Evolutionary conservation across 2,329 filamentous ascomycete species (phyloP).

Genomic region (Ophiocordyceps australis): DNA sequence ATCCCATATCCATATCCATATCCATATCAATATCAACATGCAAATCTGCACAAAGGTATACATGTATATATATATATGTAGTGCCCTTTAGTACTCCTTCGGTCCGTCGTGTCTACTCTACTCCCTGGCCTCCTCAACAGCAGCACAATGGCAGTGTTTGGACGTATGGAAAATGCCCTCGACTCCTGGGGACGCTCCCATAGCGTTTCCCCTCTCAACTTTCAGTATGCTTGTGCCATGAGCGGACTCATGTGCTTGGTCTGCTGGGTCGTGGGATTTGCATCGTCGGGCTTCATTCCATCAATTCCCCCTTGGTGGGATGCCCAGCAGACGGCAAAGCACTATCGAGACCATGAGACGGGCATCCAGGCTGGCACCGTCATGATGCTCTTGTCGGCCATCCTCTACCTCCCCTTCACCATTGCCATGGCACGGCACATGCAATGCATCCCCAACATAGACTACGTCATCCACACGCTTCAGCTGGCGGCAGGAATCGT

Average conservation of each 20-base stretch:
- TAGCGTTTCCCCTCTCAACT: too few species aligned
- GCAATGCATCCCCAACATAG: constrained; percentile 1
- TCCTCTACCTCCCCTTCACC: not conserved
- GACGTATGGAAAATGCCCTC: too few species aligned
- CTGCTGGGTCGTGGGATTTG: not conserved
- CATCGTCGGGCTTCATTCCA: constrained; percentile 1
- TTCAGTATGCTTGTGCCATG: not conserved
- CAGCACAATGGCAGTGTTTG: too few species aligned
- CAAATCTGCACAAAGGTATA: too few species aligned
- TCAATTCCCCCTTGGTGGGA: constrained; percentile 1
- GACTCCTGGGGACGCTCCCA: too few species aligned
- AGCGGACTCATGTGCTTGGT: not conserved
- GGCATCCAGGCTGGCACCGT: constrained; percentile 2
- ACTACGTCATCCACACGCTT: not conserved
- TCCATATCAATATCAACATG: too few species aligned
- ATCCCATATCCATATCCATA: too few species aligned
- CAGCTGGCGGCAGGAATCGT: constrained; percentile 1
- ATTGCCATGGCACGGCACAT: constrained; percentile 1
- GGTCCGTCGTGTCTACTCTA: too few species aligned
- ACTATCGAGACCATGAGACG: constrained; percentile 2
- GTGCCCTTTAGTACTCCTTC: too few species aligned
- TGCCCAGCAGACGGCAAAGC: constrained; percentile 1
- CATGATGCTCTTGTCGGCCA: constrained; percentile 1
- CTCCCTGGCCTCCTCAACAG: too few species aligned
- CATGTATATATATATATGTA: too few species aligned